Evolutionary conservation across 306 rosid species (phyloP).

Genomic region (Cercis canadensis): DNA sequence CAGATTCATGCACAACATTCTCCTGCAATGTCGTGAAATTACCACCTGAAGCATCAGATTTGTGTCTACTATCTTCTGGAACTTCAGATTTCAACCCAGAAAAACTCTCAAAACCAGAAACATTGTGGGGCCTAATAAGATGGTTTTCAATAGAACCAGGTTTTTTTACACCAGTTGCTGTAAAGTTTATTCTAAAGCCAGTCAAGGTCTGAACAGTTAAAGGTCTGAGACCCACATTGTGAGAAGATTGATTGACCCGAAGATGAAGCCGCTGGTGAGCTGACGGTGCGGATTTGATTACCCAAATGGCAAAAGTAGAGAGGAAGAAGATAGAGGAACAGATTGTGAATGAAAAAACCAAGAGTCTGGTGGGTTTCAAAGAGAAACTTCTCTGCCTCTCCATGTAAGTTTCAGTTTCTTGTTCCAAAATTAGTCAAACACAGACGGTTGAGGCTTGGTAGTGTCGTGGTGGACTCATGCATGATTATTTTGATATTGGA

Average conservation of each 20-base stretch:
- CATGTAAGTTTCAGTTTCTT: constrained; percentile 44
- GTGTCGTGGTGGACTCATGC: constrained; percentile 26
- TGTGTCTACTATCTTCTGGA: constrained; percentile 28
- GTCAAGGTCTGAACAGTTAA: constrained; percentile 42
- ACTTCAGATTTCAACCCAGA: constrained; percentile 43
- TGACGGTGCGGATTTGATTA: constrained; percentile 56
- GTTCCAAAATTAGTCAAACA: constrained; percentile 31
- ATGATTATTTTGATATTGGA: constrained; percentile 17
- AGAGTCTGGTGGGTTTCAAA: constrained; percentile 72
- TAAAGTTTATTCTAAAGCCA: constrained; percentile 44
- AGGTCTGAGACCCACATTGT: constrained; percentile 38
- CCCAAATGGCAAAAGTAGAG: constrained; percentile 65
- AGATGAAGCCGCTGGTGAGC: constrained; percentile 46
- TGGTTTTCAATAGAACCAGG: constrained; percentile 51
- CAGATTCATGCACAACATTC: constrained; percentile 22
- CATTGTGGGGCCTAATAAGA: constrained; percentile 43
- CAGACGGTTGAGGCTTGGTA: constrained; percentile 22
- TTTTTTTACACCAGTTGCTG: constrained; percentile 38
- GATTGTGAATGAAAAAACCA: constrained; percentile 71
- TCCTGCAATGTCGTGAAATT: constrained; percentile 43
- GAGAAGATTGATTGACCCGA: constrained; percentile 58
- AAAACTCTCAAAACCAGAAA: constrained; percentile 43
- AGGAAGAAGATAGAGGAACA: constrained; percentile 69
- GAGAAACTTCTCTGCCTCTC: constrained; percentile 85
- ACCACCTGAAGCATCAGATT: constrained; percentile 34